Base-by-base conservation (phyloP, 2,329 filamentous ascomycete genomes). In the Fusarium musae region DNA sequence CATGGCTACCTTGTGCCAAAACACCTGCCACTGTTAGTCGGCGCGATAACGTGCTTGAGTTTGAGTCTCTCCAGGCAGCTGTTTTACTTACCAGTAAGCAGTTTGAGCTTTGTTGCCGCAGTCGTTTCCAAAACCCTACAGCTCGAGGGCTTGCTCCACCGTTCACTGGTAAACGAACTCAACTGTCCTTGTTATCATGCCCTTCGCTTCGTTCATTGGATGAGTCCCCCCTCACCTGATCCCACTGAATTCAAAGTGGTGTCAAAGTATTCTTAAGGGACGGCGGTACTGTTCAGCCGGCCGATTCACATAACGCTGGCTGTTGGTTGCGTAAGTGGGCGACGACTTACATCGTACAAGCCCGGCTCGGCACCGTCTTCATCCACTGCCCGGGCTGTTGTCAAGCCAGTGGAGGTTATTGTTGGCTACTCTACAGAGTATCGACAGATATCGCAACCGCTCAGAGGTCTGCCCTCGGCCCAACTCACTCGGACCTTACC, bases 401-500 rank as follows among this genome's bases (percentile, higher is more conserved):
- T 60, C 49, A 40, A 46, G 63, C 64, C 34, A 64, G 36, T 44
- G 47, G 47, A 50, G 28, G 28, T 40, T 47, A 34, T 47, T 36
- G 43, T 34, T 52, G 47, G 47, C 47, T 34, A 23, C 30, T 50
- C n/a, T 50, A 23, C 47, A 53, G 23, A 53, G 34, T 54, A 40
- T 54, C 50, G 34, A 54, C 34, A 54, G 50, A 54, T 40, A 54
- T 54, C 50, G 50, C 50, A 54, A 26, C 19, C 50, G 50, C 34
- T 13, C 34, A 40, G 43, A 36, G 40, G 46, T 64, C 28, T 40
- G 43, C 54, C 44, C 59, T 77, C 72, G 75, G 74, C 67, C 72
- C 59, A 75, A 70, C 69, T 47, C 69, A 63, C 50, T 68, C 73
- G 72, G 75, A 77, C 63, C 70, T 77, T 75, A 62, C 75, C 75